Base-by-base conservation (phyloP, 139 green algal genomes). In the Zygnema circumcarinatum region DNA sequence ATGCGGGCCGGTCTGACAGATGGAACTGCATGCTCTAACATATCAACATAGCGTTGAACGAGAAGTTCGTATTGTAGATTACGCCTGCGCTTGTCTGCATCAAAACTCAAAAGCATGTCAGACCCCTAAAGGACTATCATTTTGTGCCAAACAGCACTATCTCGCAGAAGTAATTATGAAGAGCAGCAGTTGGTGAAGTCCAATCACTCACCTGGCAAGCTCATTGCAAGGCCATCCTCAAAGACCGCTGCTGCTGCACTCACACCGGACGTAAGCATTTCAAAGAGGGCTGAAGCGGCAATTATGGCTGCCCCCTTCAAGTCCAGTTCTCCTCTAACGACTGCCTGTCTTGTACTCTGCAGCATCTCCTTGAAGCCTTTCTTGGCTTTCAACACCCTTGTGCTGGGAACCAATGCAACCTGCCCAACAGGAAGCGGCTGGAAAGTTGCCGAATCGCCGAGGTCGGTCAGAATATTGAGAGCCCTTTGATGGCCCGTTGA, bases 31-130 rank as follows among this genome's bases (percentile, higher is more conserved):
- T 76, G 39, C 52, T 85, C 33, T 79, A 94, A 84, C 86, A 94
- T 67, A 22, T 82, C 69, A 32, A 80, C 89, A 32, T 91, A 84
- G 67, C 90, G 69, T 52, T 86, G 74, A 0, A 40, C 42, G 36
- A 95, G 79, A 11, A 67, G 47, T 87, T 95, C 92, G 21, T 91
- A 74, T 29, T 89, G 86, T 32, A 52, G 31, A 38, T 88, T 94
- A 22, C 79, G 52, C 36, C 38, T 54, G 35, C 88, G 83, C 32
- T 87, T 86, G 22, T 72, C 52, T 47, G 56, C 47, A 16, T 62
- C 7, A 62, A 62, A 62, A 16, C 16, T 62, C 47, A 7, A 25
- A 62, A 7, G 47, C 47, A 62, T 25, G 47, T 62, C 47, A 62
- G 47, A 25, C 47, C 16, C 7, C 16, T 62, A 25, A 25, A 62